Evolutionary conservation across 176 grass and related monocot genomes (phyloP), one percentile per base, ranked within the genome.

Genomic region (Avena sativa): DNA sequence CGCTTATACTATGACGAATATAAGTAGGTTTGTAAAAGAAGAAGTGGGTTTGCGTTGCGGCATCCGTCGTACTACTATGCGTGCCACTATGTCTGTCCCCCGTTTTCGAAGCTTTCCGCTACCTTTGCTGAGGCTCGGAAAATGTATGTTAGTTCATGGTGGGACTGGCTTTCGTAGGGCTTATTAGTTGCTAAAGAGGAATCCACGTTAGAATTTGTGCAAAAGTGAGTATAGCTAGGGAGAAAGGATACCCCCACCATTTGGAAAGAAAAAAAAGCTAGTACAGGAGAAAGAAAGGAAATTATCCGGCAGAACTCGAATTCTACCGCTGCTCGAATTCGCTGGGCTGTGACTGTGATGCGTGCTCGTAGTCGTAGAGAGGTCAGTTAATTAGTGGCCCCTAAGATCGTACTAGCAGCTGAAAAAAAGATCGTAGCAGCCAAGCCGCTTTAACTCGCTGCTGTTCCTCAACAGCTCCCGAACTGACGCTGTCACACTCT

Each of bases 131-230:
- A 17, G 16, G 12, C 15, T 11, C 2, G 4, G 69, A 20, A 52
- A 46, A 19, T 71, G 16, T 14, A 70, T 32, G 60, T 61, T 66
- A 68, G 28, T 76, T 59, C 1, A 6, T 51, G 20, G n/a, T 8
- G 23, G 71, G 16, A 53, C 32, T 8, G 17, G 71, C 11, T 43
- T 43, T 46, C 25, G 15, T 44, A 44, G 32, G 74, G 58, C 40
- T 43, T 43, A 43, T 40, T 40, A 26, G 28, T 30, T 30, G 56
- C 43, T 12, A 43, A 32, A 16, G 6, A 65, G 65, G 73, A 79
- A 87, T 90, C 89, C 8, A 49, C 74, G 74, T 87, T 49, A 87
- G 13, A 87, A 90, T 83, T 73, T 49, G 74, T 87, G 85, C 80
- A 15, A 14, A 63, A 78, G 69, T 30, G 6, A 44, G 38, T 5